These are phyloP conservation scores for Phytophthora chlamydospora DNA, from an alignment of 352 stramenopile species.

Conservation along the genomic window DNA sequence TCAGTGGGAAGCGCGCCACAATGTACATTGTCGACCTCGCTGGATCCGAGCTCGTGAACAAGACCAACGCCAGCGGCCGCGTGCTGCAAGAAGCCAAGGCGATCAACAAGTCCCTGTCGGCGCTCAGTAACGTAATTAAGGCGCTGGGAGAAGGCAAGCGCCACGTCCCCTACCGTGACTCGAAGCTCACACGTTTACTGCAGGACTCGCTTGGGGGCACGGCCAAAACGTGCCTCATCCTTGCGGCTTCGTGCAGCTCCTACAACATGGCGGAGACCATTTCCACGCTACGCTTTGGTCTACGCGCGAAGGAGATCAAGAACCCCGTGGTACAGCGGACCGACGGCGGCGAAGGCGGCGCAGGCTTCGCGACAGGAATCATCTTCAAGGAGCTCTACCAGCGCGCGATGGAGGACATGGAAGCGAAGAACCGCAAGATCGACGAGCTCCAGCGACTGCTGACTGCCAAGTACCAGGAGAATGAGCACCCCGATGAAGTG, in stretches of 20 bases:
- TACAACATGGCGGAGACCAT: constrained; percentile 86
- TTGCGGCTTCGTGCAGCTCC: constrained; percentile 88
- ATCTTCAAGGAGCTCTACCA: constrained; percentile 79
- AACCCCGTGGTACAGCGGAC: constrained; percentile 65
- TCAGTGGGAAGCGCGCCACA: constrained; percentile 51
- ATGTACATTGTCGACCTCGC: constrained; percentile 89
- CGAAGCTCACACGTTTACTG: constrained; percentile 84
- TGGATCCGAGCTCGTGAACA: constrained; percentile 86
- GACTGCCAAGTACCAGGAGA: constrained; percentile 46
- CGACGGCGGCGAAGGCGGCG: constrained; percentile 31
- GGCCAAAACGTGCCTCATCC: constrained; percentile 96
- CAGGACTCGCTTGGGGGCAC: constrained; percentile 92
- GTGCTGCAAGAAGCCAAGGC: constrained; percentile 85
- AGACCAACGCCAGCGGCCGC: constrained; percentile 79
- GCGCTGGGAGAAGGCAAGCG: constrained; percentile 78
- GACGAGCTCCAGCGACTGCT: constrained; percentile 64
- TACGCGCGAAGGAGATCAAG: constrained; percentile 84
- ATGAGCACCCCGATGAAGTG: constrained; percentile 27
- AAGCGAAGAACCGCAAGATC: constrained; percentile 74
- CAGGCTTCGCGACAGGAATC: constrained; percentile 29
- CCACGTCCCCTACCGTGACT: constrained; percentile 80
- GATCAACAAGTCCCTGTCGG: constrained; percentile 88
- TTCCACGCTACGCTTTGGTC: constrained; percentile 73
- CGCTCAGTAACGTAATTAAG: constrained; percentile 89
- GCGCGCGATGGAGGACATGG: constrained; percentile 67